Evolutionary conservation across 2,329 filamentous ascomycete genomes (phyloP).

Genomic region (Aspergillus fumigatiaffinis): DNA sequence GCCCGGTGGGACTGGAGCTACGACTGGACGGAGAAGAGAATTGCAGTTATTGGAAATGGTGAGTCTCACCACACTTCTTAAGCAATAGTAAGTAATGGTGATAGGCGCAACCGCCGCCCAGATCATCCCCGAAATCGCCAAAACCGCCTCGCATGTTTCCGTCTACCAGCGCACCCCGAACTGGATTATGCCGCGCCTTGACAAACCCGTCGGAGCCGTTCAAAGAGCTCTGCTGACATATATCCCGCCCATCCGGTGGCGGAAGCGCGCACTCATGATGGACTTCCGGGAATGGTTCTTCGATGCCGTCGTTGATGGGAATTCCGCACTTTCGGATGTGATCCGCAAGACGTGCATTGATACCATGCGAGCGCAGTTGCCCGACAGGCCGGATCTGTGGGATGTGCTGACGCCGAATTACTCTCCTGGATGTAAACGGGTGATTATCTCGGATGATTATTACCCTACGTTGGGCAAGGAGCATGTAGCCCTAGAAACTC

Average conservation of each 20-base stretch:
- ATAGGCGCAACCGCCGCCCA: constrained; percentile 55
- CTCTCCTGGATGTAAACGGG: constrained; percentile 51
- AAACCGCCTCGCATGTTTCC: constrained; percentile 47
- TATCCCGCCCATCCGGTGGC: constrained; percentile 48
- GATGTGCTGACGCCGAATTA: constrained; percentile 53
- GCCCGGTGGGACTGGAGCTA: constrained; percentile 61
- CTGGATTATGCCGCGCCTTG: constrained; percentile 54
- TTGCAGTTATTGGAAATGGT: constrained; percentile 60
- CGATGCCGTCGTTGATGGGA: constrained; percentile 39
- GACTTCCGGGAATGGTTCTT: constrained; percentile 51
- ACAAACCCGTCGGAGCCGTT: constrained; percentile 44
- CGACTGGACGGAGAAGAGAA: constrained; percentile 50
- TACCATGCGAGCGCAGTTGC: constrained; percentile 46
- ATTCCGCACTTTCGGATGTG: constrained; percentile 39
- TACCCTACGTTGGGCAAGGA: constrained; percentile 47
- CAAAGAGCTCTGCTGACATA: constrained; percentile 46
- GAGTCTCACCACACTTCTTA: constrained; percentile 1
- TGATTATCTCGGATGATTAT: constrained; percentile 55
- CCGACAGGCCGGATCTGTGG: constrained; percentile 49
- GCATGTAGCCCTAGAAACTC: constrained; percentile 52
- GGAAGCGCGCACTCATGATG: constrained; percentile 51
- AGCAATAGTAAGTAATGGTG: not conserved
- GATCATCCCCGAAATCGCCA: constrained; percentile 55
- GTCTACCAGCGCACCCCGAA: constrained; percentile 58
- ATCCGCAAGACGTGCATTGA: constrained; percentile 35